Evolutionary conservation across 108 stramenopile species (phyloP), one percentile per base, ranked within the genome.

Genomic region (Schizochytrium sp.): DNA sequence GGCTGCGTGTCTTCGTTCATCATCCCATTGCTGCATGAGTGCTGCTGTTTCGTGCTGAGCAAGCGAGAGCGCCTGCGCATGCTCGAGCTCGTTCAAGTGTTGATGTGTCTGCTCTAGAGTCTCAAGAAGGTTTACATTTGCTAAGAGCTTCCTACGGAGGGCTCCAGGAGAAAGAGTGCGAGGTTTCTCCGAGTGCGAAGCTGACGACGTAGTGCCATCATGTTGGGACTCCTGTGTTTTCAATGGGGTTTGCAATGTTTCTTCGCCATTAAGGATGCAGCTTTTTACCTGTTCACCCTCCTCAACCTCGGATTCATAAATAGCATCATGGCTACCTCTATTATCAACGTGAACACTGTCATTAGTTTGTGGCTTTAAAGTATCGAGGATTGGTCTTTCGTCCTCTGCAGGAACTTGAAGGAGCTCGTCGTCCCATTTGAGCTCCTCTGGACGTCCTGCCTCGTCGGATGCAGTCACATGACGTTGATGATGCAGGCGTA

Each of bases 21-120:
- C 76, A 53, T 83, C 76, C 76, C 76, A 83, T 28, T 83, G 47
- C 28, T 83, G 76, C 76, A 83, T 83, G 15, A 83, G 76, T 5
- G 76, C 53, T 5, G 76, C 76, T n/a, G 5, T 83, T 53, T 83
- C 76, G 47, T 83, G 76, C 76, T 83, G 76, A 19, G 76, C 76
- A 8, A 83, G 13, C 10, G 76, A 49, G n/a, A 83, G 76, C 76
- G 76, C 76, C 28, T 83, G 47, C 10, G 76, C 5, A 50, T 83
- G 76, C 47, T 83, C 76, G 47, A 83, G 76, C 47, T 83, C 76
- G 76, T 83, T 83, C 3, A 83, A 53, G 47, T 55, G 76, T 2
- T 55, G 76, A 28, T 83, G 76, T 28, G 76, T 83, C 28, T 83
- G 76, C 47, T 83, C 76, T 5, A 83, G 47, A 40, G 76, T 38